Conservation (phyloP, 202 grass and related monocot species). For the Miscanthus sacchariflorus region DNA sequence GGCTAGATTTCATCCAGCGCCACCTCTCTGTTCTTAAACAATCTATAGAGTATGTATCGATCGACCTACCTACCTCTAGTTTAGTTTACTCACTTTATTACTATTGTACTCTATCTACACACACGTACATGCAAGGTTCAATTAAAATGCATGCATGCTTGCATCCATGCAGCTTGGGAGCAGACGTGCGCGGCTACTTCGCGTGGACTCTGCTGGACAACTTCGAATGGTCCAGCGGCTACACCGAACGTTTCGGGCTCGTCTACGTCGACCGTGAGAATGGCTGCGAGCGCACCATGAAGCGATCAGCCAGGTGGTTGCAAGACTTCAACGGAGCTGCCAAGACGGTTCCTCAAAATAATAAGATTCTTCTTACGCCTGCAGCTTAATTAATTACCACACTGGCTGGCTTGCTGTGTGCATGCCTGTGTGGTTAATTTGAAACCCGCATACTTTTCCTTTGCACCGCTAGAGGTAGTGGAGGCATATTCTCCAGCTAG, state of each 20-base stretch:
- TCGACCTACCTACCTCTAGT: too few species aligned
- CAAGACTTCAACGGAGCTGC: background rate
- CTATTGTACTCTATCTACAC: too few species aligned
- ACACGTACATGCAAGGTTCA: too few species aligned
- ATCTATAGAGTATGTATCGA: constrained; percentile 25
- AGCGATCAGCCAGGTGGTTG: constrained; percentile 47
- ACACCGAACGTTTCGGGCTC: constrained; percentile 22
- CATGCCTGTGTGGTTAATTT: too few species aligned
- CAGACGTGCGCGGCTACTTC: constrained; percentile 41
- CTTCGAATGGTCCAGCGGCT: constrained; percentile 52
- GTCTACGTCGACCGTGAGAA: constrained; percentile 43
- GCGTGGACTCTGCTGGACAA: constrained; percentile 47
- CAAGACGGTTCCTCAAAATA: too few species aligned
- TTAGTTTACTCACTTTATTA: too few species aligned
- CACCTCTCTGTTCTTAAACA: constrained; percentile 30
- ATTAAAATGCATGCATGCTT: background rate
- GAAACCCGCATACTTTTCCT: too few species aligned
- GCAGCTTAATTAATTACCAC: too few species aligned
- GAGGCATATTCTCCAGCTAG: too few species aligned
- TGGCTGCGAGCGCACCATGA: constrained; percentile 8
- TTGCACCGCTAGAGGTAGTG: too few species aligned
- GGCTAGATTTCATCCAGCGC: constrained; percentile 31
- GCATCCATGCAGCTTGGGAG: constrained; percentile 3
- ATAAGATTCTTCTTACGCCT: background rate
- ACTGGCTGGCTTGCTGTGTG: too few species aligned